Evolutionary conservation across 164 flowering plant species (phyloP).

Genomic region (Liriodendron chinense): DNA sequence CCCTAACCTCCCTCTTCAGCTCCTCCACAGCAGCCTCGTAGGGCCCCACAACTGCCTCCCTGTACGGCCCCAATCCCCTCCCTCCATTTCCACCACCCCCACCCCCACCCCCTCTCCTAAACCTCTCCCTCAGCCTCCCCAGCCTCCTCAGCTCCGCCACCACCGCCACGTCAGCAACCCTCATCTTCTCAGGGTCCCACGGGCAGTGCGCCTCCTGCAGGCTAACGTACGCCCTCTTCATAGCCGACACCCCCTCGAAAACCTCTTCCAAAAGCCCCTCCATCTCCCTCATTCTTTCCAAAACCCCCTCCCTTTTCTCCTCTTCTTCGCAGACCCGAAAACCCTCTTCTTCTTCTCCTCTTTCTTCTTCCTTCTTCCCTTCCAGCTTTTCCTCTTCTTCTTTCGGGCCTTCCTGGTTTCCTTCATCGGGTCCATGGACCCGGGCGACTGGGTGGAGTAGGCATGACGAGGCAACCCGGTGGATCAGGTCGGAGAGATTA

Average conservation of each 20-base stretch:
- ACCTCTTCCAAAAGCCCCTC: slow-evolving; percentile 45
- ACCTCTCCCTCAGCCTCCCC: slow-evolving; percentile 70
- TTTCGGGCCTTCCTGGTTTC: not conserved
- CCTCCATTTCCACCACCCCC: slow-evolving; percentile 28
- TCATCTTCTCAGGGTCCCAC: slow-evolving; percentile 84
- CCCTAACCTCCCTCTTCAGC: slow-evolving; percentile 74
- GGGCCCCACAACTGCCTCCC: slow-evolving; percentile 70
- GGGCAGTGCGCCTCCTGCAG: slow-evolving; percentile 87
- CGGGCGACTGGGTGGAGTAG: slow-evolving; percentile 65
- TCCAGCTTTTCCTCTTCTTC: slow-evolving; percentile 7
- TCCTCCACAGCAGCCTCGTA: slow-evolving; percentile 92
- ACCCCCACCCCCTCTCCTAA: slow-evolving; percentile 41
- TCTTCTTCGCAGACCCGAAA: slow-evolving; percentile 6
- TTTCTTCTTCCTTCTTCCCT: not conserved
- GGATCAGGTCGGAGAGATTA: slow-evolving; percentile 79
- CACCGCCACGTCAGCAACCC: slow-evolving; percentile 78
- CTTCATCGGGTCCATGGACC: slow-evolving; percentile 20
- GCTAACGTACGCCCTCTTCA: slow-evolving; percentile 76
- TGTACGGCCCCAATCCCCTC: slow-evolving; percentile 29
- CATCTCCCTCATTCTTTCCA: slow-evolving; percentile 22
- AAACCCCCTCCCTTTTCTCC: not conserved
- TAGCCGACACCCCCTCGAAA: slow-evolving; percentile 60
- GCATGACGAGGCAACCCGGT: slow-evolving; percentile 76
- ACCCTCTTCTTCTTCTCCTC: slow-evolving; percentile 7
- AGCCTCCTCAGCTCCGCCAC: slow-evolving; percentile 73